Evolutionary conservation across 371 early-diverging fungal genomes (phyloP), one percentile per base, ranked within the genome.

Genomic region (Mortierella sp.): DNA sequence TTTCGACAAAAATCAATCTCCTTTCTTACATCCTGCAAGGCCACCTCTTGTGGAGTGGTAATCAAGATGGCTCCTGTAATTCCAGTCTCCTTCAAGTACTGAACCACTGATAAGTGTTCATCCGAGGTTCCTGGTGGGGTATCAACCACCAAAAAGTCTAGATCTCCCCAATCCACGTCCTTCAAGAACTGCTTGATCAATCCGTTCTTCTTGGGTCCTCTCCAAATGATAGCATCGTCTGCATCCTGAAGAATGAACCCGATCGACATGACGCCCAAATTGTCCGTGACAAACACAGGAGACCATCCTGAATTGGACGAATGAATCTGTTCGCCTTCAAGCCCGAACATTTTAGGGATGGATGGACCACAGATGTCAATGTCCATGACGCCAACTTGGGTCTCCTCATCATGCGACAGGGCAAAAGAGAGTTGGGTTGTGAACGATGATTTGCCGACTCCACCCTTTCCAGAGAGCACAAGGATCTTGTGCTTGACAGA

Each of bases 61-160:
- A 99, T 94, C 16, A 99, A 60, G 45, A 99, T 86, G 21, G 98
- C 98, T 2, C 98, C 97, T 45, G 90, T 89, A 56, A 96, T 92
- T 3, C 90, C 91, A 52, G 87, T 82, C 24, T 92, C 91, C 57
- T 92, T 90, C 25, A 96, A 82, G 66, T 90, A 90, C 62, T 92
- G 88, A 2, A 90, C 92, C 6, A 94, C 84, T 12, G 92, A 94
- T 28, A 99, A 80, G 79, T 99, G 99, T 77, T 99, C 99, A 80
- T 99, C 99, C 3, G 97, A 94, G 0, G 99, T 97, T 37, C 99
- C 99, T 5, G 99, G 99, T 8, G 99, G 99, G 29, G 99, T 99
- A 76, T 99, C 99, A 29, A 98, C 89, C 22, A 99, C 79, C 47
- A 99, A 80, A 80, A 88, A 97, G 67, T 99, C 99, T 62, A 98